phyloP scores from a whole-genome alignment of 1,284 basidiomycete species.

The Fomes fomentarius region DNA sequence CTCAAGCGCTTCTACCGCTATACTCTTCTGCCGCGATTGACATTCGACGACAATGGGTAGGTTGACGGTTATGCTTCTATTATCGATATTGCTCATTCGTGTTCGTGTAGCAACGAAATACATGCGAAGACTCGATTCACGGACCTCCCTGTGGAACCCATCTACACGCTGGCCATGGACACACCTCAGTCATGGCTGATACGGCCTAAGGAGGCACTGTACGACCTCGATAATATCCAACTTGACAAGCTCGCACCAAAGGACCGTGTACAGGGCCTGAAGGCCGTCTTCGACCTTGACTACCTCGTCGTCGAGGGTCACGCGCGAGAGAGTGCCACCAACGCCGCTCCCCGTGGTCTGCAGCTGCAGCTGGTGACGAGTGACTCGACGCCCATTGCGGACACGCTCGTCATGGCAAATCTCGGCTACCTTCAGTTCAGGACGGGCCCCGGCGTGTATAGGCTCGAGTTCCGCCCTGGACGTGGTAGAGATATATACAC shows the following conservation, averaged over 20 bases:
- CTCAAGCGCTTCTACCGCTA: conserved; percentile 95
- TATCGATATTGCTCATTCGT: too few species aligned
- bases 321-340: conserved; percentile 71
- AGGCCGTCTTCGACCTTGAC: conserved; percentile 86
- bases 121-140: conserved; percentile 53
- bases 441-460: conserved; percentile 87
- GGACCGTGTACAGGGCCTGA: conserved; percentile 62
- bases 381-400: conserved; percentile 61
- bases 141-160: conserved; percentile 65
- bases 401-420: conserved; percentile 92
- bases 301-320: conserved; percentile 95
- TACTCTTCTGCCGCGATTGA: conserved; percentile 59
- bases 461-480: conserved; percentile 82
- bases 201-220: conserved; percentile 84
- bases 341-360: conserved; percentile 78
- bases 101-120: conserved; percentile 55
- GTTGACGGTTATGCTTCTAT: conserved; percentile 30
- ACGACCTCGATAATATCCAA: conserved; percentile 97
- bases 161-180: conserved; percentile 93
- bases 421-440: conserved; percentile 97
- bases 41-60: conserved; percentile 78
- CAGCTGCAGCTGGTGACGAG: conserved; percentile 77
- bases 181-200: conserved; percentile 92
- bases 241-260: conserved; percentile 65
- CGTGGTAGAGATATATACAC: conserved; percentile 81